Percentiles rank a stretch among this genome's conserved stretches.
phyloP scores from a whole-genome alignment of 2,329 filamentous ascomycete genomes.

The Venturia aucupariae region DNA sequence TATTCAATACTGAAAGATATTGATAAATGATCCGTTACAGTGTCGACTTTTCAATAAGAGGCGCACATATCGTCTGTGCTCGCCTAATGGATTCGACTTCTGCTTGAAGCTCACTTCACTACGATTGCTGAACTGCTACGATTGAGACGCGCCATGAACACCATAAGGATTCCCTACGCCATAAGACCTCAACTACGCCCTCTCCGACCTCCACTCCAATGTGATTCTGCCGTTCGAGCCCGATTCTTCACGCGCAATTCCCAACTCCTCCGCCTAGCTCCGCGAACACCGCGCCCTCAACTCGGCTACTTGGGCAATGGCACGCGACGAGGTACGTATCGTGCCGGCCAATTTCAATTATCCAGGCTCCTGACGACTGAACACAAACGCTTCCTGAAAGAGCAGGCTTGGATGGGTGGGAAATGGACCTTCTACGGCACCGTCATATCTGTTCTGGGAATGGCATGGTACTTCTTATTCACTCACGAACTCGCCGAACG shows the following conservation, averaged over 20 bases:
- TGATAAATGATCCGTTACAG: background rate
- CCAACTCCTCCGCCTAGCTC: constrained; percentile 41
- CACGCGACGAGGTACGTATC: constrained; percentile 26
- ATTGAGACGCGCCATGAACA: background rate
- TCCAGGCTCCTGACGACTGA: constrained; percentile 73
- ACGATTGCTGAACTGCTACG: too few relatives aligned
- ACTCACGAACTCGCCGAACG: constrained; percentile 64
- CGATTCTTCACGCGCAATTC: constrained; percentile 52
- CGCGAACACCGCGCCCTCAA: constrained; percentile 44
- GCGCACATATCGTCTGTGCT: background rate
- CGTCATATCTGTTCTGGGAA: constrained; percentile 40
- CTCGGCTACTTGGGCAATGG: constrained; percentile 56
- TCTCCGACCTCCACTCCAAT: constrained; percentile 6
- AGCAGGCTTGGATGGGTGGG: constrained; percentile 59
- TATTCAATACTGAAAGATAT: too few relatives aligned
- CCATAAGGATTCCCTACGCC: background rate
- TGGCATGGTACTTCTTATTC: constrained; percentile 56
- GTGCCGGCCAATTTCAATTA: constrained; percentile 38
- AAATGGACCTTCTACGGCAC: constrained; percentile 61
- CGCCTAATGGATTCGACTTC: too few relatives aligned
- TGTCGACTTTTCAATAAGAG: too few relatives aligned
- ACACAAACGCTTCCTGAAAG: constrained; percentile 58
- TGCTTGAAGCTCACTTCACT: too few relatives aligned
- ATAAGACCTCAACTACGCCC: constrained; percentile 10
- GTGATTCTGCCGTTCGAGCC: constrained; percentile 17